Percentiles rank a stretch among this genome's conserved stretches.
phyloP scores from a whole-genome alignment of 2,329 filamentous ascomycete species.

The Neofusicoccum parvum region DNA sequence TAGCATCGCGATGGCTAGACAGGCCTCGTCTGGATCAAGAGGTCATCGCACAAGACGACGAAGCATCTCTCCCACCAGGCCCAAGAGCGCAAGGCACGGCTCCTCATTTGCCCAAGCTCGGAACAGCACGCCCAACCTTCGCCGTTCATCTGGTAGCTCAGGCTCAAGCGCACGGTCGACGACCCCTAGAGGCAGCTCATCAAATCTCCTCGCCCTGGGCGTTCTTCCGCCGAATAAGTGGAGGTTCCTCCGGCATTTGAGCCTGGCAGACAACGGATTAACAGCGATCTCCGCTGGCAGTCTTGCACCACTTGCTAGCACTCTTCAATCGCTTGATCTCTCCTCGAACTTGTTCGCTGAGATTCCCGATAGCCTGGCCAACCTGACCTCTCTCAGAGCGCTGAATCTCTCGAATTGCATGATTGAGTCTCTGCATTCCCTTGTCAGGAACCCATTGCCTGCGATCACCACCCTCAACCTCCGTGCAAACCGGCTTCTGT shows the following conservation, averaged over 20 bases:
- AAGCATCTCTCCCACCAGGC: conserved; percentile 81
- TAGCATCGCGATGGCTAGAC: conserved; percentile 51
- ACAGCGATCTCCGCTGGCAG: conserved; percentile 76
- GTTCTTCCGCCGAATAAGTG: conserved; percentile 84
- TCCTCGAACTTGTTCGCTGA: conserved; percentile 93
- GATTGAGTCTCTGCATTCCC: conserved; percentile 90
- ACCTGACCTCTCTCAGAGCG: conserved; percentile 82
- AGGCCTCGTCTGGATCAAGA: conserved; percentile 58
- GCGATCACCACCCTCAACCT: conserved; percentile 93
- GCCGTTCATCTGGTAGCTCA: conserved; percentile 90
- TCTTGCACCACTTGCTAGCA: conserved; percentile 80
- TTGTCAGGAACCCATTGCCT: conserved; percentile 82
- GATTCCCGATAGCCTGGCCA: conserved; percentile 87
- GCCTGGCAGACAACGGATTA: conserved; percentile 86
- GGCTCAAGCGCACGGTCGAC: conserved; percentile 70
- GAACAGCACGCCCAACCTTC: conserved; percentile 70
- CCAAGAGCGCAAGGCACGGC: conserved; percentile 72
- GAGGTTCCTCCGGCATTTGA: conserved; percentile 91
- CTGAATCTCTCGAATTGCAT: conserved; percentile 96
- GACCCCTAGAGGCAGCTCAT: conserved; percentile 67
- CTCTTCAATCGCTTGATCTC: conserved; percentile 86
- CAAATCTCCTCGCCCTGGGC: conserved; percentile 72
- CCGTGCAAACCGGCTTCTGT: conserved; percentile 81
- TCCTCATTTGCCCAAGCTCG: conserved; percentile 66
- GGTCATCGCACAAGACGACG: conserved; percentile 54